Evolutionary conservation across 164 flowering plant genomes (phyloP).

Genomic region (Warburgia ugandensis): DNA sequence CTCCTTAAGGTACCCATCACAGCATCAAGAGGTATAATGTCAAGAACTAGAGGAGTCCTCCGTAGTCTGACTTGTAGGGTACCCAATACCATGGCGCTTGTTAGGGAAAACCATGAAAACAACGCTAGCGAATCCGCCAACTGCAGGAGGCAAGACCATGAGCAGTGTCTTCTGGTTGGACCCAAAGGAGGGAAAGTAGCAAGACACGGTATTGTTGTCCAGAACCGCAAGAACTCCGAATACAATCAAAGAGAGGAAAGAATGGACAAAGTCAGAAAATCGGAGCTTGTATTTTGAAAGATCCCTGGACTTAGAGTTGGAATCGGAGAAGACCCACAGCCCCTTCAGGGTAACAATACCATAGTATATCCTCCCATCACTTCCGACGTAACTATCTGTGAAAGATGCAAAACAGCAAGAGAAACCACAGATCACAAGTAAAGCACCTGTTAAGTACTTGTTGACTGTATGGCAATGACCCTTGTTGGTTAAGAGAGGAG

Average conservation of each 20-base stretch:
- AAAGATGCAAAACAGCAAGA: constrained; percentile 60
- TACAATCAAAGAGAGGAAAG: constrained; percentile 42
- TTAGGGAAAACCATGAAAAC: constrained; percentile 63
- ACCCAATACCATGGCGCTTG: constrained; percentile 79
- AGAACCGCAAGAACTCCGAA: constrained; percentile 48
- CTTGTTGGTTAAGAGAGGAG: constrained; percentile 65
- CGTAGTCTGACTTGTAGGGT: constrained; percentile 25
- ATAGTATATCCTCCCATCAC: constrained; percentile 43
- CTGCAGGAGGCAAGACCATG: constrained; percentile 59
- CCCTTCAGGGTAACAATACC: constrained; percentile 63
- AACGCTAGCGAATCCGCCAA: constrained; percentile 39
- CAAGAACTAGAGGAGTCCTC: too few relatives aligned
- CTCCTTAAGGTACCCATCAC: too few relatives aligned
- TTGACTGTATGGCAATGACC: constrained; percentile 55
- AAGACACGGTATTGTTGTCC: constrained; percentile 50
- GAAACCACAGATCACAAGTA: constrained; percentile 51
- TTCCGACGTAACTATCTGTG: constrained; percentile 65
- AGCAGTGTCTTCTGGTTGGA: constrained; percentile 34
- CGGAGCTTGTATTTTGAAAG: constrained; percentile 40
- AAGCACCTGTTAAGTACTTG: constrained; percentile 47
- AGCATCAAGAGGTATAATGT: too few relatives aligned
- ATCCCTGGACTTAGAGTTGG: constrained; percentile 15
- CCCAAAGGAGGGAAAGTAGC: constrained; percentile 58
- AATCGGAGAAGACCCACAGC: constrained; percentile 37
- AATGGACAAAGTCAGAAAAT: constrained; percentile 70